Base-by-base conservation (phyloP, 495 filamentous ascomycete genomes). In the Podospora tetraspora region DNA sequence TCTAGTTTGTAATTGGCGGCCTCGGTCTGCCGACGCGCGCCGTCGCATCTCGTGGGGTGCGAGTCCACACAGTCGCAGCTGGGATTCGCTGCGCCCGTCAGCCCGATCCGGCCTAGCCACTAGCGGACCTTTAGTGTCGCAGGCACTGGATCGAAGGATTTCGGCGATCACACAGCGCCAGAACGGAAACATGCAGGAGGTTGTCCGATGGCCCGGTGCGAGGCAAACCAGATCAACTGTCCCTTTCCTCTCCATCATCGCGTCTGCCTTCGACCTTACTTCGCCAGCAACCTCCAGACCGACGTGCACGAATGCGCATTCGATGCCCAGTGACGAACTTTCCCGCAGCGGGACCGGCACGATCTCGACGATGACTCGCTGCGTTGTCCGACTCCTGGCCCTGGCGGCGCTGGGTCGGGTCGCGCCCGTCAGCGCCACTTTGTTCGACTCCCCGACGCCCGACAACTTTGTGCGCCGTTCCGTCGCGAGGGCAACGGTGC, bases 401-500 rank as follows among this genome's bases (percentile, higher is more conserved):
- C 43, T 52, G 19, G 43, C 43, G 9, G 43, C 43, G 43, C 43
- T 52, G 43, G 43, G 43, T 8, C 43, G 19, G 43, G 43, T 52
- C 16, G 19, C 43, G 19, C 43, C 19, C 43, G 43, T 52, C 6
- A n/a, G 43, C 43, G 43, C 43, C 7, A 2, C 19, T 6, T 19
- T n/a, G 19, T 52, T 52, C 43, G 43, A 52, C 16, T 52, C 43
- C 43, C 43, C 43, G 43, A 52, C 43, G 9, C 43, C 43, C 16
- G 43, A 52, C 16, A 66, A 66, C 30, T 61, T 60, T 11, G 59
- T 62, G 7, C 66, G 59, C 6, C 16, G 59, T 16, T 21, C 16
- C 16, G 13, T 21, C 0, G 37, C 61, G 19, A 59, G 24, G 61
- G 71, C 37, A 9, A 66, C 71, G 13, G 66, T 73, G 0, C 64